Base-by-base conservation (phyloP, 805 yeast genomes). In the Yamadazyma endophytica region DNA sequence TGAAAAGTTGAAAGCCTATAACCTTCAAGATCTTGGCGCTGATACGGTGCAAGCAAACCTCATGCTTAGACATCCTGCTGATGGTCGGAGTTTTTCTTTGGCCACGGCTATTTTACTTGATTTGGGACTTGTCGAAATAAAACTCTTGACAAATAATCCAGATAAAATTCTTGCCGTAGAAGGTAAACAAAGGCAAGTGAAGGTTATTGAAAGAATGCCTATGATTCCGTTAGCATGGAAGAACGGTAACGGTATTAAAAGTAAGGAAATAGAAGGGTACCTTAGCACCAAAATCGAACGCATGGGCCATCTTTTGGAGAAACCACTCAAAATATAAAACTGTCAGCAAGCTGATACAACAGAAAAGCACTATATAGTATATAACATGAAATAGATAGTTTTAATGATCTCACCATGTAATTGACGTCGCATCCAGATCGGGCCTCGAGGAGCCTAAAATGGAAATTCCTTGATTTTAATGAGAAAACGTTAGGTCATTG, bases 41-140 rank as follows among this genome's bases (percentile, higher is more conserved):
- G 99, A 92, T 56, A 92, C 99, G 0, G 97, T 92, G 4, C 94
- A 89, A 56, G 98, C 98, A 6, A 92, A 92, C 58, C 63, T 92
- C 36, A 56, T 92, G 63, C 70, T 92, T 41, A 75, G 96, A 46
- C 99, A 92, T 50, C 99, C 99, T 5, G 97, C 97, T 0, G 99
- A 92, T 58, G 95, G 85, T n/a, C 77, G 99, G 47, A 82, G 89
- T 26, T 92, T 90, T 54, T 79, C 92, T 1, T 65, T 92, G 38
- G 98, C 97, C 5, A 92, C 97, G 7, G 92, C 97, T 2, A 92
- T 92, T 22, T 65, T 92, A 32, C 52, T 81, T 27, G 99, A 92
- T 57, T 67, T 92, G 43, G 92, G 88, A 8, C 71, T 86, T 39
- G 54, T 58, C 14, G 72, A 82, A 32, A 79, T 92, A 40, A 76